These are phyloP conservation scores for Arxiozyma telluris DNA, from an alignment of 1,139 yeast genomes.

Conservation along the genomic window DNA sequence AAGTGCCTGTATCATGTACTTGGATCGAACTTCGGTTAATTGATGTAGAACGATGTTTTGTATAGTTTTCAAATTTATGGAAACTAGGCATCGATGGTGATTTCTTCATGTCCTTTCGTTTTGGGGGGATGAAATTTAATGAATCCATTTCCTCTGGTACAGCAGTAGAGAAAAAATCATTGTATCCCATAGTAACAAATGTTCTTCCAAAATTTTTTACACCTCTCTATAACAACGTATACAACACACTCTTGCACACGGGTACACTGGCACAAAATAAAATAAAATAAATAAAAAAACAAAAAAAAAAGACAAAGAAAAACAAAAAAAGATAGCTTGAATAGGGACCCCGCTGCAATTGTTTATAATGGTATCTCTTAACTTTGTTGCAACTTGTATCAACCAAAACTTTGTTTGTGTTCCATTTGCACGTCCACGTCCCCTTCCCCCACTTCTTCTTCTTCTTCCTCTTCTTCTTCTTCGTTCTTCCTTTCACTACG, in stretches of 20 bases:
- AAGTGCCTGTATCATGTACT: not conserved
- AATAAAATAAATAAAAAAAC: too few relatives aligned
- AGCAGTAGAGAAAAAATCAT: not conserved
- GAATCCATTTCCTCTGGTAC: not conserved
- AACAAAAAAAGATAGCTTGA: too few relatives aligned
- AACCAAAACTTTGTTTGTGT: too few relatives aligned
- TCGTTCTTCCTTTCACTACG: not conserved
- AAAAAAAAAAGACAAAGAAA: too few relatives aligned
- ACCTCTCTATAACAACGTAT: too few relatives aligned
- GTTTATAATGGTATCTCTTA: not conserved
- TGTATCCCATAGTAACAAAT: not conserved
- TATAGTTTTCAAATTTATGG: not conserved
- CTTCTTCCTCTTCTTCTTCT: too few relatives aligned
- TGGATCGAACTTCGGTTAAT: not conserved
- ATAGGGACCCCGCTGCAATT: not conserved
- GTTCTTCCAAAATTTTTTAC: not conserved
- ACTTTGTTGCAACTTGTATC: too few relatives aligned
- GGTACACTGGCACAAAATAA: not conserved
- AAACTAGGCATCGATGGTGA: constrained; percentile 4
- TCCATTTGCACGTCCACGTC: not conserved
- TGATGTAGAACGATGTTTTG: not conserved
- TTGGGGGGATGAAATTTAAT: not conserved
- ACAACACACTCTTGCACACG: not conserved
- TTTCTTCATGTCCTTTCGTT: constrained; percentile 2
- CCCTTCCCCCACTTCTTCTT: too few relatives aligned